These are phyloP conservation scores for Metarhizium humberi DNA, from an alignment of 2,329 filamentous ascomycete species.

Conservation along the genomic window DNA sequence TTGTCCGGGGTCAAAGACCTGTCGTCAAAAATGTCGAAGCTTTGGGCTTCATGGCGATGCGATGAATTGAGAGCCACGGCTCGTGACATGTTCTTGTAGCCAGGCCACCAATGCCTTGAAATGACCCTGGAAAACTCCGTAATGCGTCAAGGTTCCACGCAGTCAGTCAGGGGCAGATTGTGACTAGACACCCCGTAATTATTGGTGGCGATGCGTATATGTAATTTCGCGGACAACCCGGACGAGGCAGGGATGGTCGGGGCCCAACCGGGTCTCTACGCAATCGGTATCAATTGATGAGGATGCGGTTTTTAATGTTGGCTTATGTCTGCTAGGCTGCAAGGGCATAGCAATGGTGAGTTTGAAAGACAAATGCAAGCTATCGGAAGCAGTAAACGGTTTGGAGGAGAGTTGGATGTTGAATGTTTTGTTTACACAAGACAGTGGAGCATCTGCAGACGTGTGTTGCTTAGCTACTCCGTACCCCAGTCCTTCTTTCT, in stretches of 20 bases:
- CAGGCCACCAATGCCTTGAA: background rate
- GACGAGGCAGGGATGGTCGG: background rate
- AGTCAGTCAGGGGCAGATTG: conserved; percentile 1
- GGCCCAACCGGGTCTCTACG: background rate
- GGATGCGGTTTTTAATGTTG: background rate
- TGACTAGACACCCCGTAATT: background rate
- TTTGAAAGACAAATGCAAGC: background rate
- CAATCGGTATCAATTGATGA: background rate
- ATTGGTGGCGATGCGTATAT: background rate
- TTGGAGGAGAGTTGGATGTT: background rate
- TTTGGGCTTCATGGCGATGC: background rate
- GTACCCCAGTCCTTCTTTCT: background rate
- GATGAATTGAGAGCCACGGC: conserved; percentile 1
- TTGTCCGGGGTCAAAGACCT: background rate
- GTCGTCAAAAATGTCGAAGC: conserved; percentile 5
- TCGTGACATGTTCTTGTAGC: background rate
- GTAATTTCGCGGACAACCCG: conserved; percentile 4
- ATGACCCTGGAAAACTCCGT: background rate
- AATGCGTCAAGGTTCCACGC: background rate
- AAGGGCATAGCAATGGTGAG: background rate
- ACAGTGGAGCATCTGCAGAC: background rate
- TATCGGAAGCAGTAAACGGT: background rate
- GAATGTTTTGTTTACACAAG: background rate
- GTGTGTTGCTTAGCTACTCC: background rate
- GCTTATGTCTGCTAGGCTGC: background rate